These are phyloP conservation scores for Epichloe typhina DNA, from an alignment of 2,329 filamentous ascomycete genomes.

Conservation along the genomic window DNA sequence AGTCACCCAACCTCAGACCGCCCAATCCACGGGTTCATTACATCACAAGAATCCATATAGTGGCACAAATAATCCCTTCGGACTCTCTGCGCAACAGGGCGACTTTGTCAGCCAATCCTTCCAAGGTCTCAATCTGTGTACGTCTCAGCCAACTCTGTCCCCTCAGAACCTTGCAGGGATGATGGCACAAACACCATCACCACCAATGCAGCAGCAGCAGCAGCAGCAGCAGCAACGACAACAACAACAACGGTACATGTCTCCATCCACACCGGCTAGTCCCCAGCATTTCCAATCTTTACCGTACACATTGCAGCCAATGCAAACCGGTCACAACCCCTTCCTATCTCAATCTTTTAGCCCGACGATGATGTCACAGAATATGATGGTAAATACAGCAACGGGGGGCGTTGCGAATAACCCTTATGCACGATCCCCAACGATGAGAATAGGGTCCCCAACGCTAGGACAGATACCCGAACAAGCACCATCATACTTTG, in stretches of 20 bases:
- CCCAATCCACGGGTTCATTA: slow-evolving; percentile 50
- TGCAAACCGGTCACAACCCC: slow-evolving; percentile 36
- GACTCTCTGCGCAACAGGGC: slow-evolving; percentile 29
- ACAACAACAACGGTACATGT: slow-evolving; percentile 27
- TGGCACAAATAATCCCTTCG: slow-evolving; percentile 58
- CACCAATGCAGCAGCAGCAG: slow-evolving; percentile 18
- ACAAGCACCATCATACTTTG: slow-evolving; percentile 33
- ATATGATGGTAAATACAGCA: slow-evolving; percentile 27
- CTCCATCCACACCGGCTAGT: slow-evolving; percentile 28
- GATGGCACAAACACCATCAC: neutral
- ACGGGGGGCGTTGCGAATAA: slow-evolving; percentile 27
- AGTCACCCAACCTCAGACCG: slow-evolving; percentile 43
- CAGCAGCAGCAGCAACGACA: slow-evolving; percentile 21
- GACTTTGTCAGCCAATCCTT: slow-evolving; percentile 52
- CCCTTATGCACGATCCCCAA: slow-evolving; percentile 36
- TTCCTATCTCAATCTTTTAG: slow-evolving; percentile 30
- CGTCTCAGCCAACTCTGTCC: slow-evolving; percentile 37
- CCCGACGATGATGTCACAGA: slow-evolving; percentile 20
- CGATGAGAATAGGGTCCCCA: slow-evolving; percentile 36
- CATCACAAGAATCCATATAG: slow-evolving; percentile 43
- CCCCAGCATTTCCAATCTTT: slow-evolving; percentile 26
- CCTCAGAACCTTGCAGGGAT: slow-evolving; percentile 53
- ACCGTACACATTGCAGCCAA: slow-evolving; percentile 22
- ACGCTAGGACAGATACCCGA: slow-evolving; percentile 39
- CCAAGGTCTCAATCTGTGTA: slow-evolving; percentile 58